phyloP scores from a whole-genome alignment of 2,329 filamentous ascomycete species.

The Cladosporium halotolerans region DNA sequence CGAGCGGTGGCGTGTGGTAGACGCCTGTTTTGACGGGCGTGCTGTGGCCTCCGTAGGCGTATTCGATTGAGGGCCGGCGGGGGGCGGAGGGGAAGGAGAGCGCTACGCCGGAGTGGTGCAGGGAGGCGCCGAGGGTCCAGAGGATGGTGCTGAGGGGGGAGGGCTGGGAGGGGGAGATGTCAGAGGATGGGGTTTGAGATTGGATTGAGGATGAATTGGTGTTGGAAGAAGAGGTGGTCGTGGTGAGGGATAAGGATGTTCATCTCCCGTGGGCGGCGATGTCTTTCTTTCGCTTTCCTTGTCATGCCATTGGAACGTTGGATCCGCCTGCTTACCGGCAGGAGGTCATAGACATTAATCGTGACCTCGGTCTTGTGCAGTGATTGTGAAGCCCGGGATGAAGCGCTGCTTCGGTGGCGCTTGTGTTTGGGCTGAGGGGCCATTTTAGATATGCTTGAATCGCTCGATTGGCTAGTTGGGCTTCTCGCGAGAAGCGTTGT shows the following conservation, averaged over 20 bases:
- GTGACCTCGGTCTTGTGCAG: conserved; percentile 27
- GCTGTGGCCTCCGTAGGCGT: conserved; percentile 79
- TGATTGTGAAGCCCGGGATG: background rate
- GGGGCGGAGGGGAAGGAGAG: conserved; percentile 51
- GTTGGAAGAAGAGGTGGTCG: no score
- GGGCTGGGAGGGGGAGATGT: conserved; percentile 44
- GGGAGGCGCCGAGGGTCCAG: conserved; percentile 69
- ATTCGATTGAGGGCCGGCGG: conserved; percentile 49
- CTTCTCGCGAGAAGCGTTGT: no score
- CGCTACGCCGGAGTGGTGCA: conserved; percentile 77
- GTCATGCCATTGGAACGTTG: background rate
- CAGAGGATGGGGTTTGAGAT: background rate
- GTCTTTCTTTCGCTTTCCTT: background rate
- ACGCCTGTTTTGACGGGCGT: conserved; percentile 66
- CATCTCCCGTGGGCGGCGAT: no score
- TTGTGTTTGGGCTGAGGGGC: background rate
- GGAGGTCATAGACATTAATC: conserved; percentile 34
- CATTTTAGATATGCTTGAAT: background rate
- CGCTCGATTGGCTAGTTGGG: no score
- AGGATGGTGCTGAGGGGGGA: conserved; percentile 68
- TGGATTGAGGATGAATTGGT: background rate
- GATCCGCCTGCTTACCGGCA: conserved; percentile 24
- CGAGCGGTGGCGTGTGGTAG: conserved; percentile 68
- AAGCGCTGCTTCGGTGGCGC: conserved; percentile 2
- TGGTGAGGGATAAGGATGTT: no score